phyloP scores from a whole-genome alignment of 257 asterid genomes.

The Petunia secreta region DNA sequence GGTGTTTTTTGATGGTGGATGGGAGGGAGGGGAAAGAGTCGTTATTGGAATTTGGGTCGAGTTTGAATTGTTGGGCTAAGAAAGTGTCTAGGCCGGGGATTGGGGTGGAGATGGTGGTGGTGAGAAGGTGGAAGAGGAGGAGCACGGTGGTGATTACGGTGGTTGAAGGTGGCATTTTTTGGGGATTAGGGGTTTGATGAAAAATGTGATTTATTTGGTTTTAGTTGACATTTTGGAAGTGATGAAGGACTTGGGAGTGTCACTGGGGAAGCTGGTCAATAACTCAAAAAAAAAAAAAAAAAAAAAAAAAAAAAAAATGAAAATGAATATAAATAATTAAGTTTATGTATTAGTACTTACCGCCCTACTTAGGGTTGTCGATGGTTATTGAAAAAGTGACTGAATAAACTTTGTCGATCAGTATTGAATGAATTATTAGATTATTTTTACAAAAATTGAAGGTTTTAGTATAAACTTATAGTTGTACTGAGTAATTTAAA shows the following conservation, averaged over 20 bases:
- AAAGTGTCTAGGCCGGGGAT: slow-evolving; percentile 75
- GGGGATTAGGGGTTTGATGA: slow-evolving; percentile 26
- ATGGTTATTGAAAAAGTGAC: no score
- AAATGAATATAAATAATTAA: no score
- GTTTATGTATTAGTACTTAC: no score
- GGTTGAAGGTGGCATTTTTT: slow-evolving; percentile 44
- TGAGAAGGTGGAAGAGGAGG: slow-evolving; percentile 32
- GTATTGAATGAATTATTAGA: no score
- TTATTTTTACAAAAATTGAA: no score
- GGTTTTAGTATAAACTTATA: no score
- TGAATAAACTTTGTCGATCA: no score
- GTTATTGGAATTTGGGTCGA: slow-evolving; percentile 68
- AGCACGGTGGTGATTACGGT: slow-evolving; percentile 44
- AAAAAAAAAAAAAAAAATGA: no score
- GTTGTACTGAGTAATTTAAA: no score
- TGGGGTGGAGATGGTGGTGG: slow-evolving; percentile 50
- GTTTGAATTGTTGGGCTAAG: slow-evolving; percentile 62
- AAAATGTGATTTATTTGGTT: background rate
- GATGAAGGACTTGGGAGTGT: background rate
- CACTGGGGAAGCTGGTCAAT: slow-evolving; percentile 13
- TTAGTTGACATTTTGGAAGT: slow-evolving; percentile 17
- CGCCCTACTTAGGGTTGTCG: no score
- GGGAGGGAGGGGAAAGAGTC: slow-evolving; percentile 69
- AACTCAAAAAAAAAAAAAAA: background rate
- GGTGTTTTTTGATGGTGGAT: slow-evolving; percentile 57